Evolutionary conservation across 345 rosid genomes (phyloP), one percentile per base, ranked within the genome.

Genomic region (Physaria fendleri): DNA sequence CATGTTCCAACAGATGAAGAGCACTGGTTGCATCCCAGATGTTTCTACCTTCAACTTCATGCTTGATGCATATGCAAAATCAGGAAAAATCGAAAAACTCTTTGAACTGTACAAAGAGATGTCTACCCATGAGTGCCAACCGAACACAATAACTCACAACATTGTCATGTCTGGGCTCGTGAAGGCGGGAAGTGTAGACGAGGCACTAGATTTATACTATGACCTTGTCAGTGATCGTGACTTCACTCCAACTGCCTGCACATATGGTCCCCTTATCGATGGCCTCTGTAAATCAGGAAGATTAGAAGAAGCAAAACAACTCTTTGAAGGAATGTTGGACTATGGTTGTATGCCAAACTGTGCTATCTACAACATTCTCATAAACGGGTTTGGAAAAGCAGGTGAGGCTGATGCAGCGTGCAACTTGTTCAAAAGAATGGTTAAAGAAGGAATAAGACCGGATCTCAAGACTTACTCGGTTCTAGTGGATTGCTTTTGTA

Each of bases 381-480:
- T 92, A 14, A 85, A 88, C 15, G 95, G 98, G 47, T 78, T 77
- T 69, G 93, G 96, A 49, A 92, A 92, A 82, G 53, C 66, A 1
- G 89, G 93, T 29, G 85, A 82, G 43, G 79, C 78, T 43, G 89
- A 82, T 55, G 58, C 74, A 22, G 96, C 95, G 35, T 79, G 79
- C 45, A 77, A 59, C 59, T 75, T 85, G 64, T 86, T 85, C 47
- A 79, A 58, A 74, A 82, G 71, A 60, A 92, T 92, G 98, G 69
- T 74, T 15, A 75, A 72, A 70, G 85, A 80, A 69, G 95, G 98
- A 50, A 69, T 92, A 30, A 76, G 96, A 73, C 93, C 93, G n/a
- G 95, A 92, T 69, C 75, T 92, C 81, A 84, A 78, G 78, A 78
- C 95, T n/a, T 92, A 88, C 76, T 78, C 90, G 28, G 72, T 81